A percentile compares a stretch with the other conserved stretches of the same genome.
Evolutionary conservation across 176 grass and related monocot genomes (phyloP).

Genomic region (Phoenix dactylifera): DNA sequence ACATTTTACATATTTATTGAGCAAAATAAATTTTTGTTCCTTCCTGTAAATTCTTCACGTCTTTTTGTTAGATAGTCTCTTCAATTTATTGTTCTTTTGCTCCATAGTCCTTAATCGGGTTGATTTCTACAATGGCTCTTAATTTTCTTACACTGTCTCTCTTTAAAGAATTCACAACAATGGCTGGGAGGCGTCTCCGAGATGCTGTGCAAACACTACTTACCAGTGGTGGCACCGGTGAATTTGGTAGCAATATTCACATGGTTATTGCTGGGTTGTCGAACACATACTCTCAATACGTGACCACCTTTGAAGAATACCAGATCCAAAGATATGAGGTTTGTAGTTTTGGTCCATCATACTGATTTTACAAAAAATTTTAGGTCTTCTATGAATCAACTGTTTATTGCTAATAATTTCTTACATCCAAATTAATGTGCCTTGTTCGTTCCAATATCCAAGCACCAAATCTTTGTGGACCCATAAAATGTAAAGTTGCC

Average conservation of each 20-base stretch:
- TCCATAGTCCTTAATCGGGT: too few relatives aligned
- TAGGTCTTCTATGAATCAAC: too few relatives aligned
- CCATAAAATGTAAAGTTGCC: too few relatives aligned
- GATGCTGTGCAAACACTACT: conserved; percentile 72
- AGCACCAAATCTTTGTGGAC: too few relatives aligned
- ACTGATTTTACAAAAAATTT: too few relatives aligned
- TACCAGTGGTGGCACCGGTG: conserved; percentile 33
- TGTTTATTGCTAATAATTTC: too few relatives aligned
- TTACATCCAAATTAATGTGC: too few relatives aligned
- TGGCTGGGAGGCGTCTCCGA: conserved; percentile 78
- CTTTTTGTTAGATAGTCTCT: too few relatives aligned
- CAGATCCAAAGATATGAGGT: conserved; percentile 99
- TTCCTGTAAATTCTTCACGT: background rate
- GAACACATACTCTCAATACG: conserved; percentile 90
- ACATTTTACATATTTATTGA: too few relatives aligned
- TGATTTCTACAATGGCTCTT: too few relatives aligned
- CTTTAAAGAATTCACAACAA: conserved; percentile 86
- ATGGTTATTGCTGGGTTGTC: conserved; percentile 84
- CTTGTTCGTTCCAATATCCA: too few relatives aligned
- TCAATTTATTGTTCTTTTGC: too few relatives aligned
- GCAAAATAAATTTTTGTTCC: background rate
- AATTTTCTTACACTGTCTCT: background rate
- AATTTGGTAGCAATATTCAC: conserved; percentile 64
- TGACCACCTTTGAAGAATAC: conserved; percentile 92
- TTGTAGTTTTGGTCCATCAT: conserved; percentile 8